Conservation (phyloP, 2,329 filamentous ascomycete genomes). For the Metarhizium robertsii region DNA sequence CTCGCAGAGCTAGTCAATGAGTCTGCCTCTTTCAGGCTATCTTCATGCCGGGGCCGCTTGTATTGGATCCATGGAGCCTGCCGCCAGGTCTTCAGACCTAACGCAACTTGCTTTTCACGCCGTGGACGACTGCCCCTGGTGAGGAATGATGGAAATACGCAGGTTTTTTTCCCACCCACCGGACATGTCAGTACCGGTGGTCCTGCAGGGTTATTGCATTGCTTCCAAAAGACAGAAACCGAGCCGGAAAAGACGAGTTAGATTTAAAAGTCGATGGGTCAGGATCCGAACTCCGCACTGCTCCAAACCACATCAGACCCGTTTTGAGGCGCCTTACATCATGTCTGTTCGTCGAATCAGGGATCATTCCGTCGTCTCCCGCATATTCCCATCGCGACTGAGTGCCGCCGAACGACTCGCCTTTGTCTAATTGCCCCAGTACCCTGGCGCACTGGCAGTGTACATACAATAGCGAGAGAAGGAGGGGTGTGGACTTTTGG, state of each 20-base stretch:
- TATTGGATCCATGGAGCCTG: background rate
- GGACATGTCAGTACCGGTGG: background rate
- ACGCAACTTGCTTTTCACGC: background rate
- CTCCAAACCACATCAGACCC: constrained; percentile 4
- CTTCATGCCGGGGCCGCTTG: background rate
- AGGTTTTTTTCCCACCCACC: background rate
- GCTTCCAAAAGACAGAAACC: background rate
- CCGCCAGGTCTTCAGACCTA: background rate
- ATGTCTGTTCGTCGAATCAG: constrained; percentile 1
- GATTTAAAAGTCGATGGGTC: constrained; percentile 1
- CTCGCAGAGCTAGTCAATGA: background rate
- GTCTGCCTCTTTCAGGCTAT: background rate
- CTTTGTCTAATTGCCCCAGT: background rate
- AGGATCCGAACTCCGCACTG: constrained; percentile 5
- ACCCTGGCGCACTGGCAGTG: background rate
- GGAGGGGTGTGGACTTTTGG: background rate
- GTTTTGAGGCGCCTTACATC: background rate
- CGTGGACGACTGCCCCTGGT: background rate
- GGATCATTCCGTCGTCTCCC: background rate
- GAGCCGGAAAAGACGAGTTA: background rate
- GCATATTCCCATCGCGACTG: background rate
- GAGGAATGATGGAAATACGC: background rate
- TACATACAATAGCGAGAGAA: background rate
- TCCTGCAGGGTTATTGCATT: background rate
- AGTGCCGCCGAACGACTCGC: background rate